These are phyloP conservation scores for Saturnispora ahearnii DNA, from an alignment of 805 yeast genomes.

Conservation along the genomic window DNA sequence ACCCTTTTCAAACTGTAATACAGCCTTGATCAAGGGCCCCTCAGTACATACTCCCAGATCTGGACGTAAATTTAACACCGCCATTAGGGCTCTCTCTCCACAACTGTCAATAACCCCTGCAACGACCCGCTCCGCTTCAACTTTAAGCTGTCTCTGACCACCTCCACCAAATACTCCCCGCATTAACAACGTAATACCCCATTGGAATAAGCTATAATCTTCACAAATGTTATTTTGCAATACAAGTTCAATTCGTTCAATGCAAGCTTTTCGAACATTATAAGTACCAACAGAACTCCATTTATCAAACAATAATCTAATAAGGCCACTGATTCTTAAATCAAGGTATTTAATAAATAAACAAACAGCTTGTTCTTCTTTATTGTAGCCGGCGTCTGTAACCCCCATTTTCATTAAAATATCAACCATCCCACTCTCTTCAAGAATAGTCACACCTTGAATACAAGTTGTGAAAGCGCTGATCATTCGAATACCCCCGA, in stretches of 20 bases:
- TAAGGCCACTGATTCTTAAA: constrained; percentile 46
- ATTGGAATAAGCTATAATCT: constrained; percentile 1
- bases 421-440: constrained; percentile 78
- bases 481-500: background rate
- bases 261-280: background rate
- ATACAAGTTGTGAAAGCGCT: background rate
- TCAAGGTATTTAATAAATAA: constrained; percentile 55
- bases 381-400: background rate
- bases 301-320: constrained; percentile 46
- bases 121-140: background rate
- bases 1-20: background rate
- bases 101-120: background rate
- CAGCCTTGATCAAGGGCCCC: background rate
- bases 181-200: constrained; percentile 7
- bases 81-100: background rate
- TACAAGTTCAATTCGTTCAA: background rate
- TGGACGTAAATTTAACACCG: background rate
- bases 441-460: constrained; percentile 17
- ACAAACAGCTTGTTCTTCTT: constrained; percentile 12
- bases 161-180: constrained; percentile 2
- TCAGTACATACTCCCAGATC: background rate
- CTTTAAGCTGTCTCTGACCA: background rate
- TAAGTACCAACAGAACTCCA: background rate
- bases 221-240: background rate
- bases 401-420: constrained; percentile 63